Percentiles rank a stretch among this genome's conserved stretches.
These are phyloP conservation scores for Mycena rosella DNA, from an alignment of 768 basidiomycete genomes.

Conservation along the genomic window DNA sequence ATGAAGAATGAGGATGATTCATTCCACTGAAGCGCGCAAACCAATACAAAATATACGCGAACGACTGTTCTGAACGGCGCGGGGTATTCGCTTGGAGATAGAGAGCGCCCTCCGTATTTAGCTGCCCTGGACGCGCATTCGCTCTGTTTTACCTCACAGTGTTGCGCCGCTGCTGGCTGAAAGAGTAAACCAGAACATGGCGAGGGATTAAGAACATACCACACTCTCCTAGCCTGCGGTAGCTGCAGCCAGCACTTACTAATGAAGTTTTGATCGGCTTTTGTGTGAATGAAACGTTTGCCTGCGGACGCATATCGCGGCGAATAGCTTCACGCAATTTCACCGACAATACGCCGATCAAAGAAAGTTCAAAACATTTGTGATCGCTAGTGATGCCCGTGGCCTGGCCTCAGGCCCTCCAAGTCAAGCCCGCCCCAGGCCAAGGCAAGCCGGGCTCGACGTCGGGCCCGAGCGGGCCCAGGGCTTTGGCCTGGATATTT, in stretches of 20 bases:
- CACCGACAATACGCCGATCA: background rate
- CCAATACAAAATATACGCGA: constrained; percentile 3
- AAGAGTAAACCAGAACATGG: too few species aligned
- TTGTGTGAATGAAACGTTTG: background rate
- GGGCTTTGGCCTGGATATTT: too few species aligned
- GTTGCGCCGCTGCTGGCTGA: too few species aligned
- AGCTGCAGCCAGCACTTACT: too few species aligned
- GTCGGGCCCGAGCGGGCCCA: too few species aligned
- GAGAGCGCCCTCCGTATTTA: background rate
- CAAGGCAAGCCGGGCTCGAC: too few species aligned
- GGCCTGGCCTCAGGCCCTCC: too few species aligned
- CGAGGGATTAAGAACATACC: too few species aligned
- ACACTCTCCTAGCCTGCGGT: too few species aligned
- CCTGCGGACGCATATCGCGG: background rate
- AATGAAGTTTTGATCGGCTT: too few species aligned
- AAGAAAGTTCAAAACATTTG: background rate
- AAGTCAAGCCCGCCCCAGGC: too few species aligned
- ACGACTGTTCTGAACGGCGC: background rate
- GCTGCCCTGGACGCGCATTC: background rate
- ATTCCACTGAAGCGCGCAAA: background rate
- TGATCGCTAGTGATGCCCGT: background rate
- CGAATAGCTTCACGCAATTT: background rate
- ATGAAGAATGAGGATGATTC: background rate
- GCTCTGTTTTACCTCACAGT: too few species aligned
- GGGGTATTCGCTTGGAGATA: background rate